Base-by-base conservation (phyloP, 441 rosid genomes). In the Breynia disticha region DNA sequence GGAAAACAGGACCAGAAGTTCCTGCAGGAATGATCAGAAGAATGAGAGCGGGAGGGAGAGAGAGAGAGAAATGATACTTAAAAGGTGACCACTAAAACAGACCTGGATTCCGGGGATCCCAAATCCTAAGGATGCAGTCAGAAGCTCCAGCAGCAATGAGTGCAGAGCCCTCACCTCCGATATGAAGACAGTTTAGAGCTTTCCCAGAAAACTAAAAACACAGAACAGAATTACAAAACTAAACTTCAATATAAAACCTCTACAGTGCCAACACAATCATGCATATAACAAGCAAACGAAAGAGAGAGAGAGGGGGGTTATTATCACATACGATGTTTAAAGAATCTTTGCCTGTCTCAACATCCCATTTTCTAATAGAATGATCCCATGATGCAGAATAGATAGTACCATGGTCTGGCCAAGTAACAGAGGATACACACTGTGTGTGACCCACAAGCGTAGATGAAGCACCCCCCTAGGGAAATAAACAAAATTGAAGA, bases 61-160 rank as follows among this genome's bases (percentile, higher is more conserved):
- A 4, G 44, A 17, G 43, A 55, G 45, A 47, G 35, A 18, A 38
- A 44, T 14, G 32, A 63, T 19, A 53, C 42, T 38, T 7, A 0
- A 9, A 28, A 13, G 19, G 12, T 42, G 28, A 67, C 20, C n/a
- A n/a, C n/a, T n/a, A 51, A 4, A 16, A 56, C 55, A 61, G 14
- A 94, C 97, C 99, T 73, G 96, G 97, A 69, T 85, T 90, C 57
- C 99, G 90, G 60, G 96, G 95, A 77, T 94, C 99, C 97, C 97
- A 94, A 61, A 94, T 74, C 71, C 99, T 82, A 54, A 94, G 87
- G 62, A 84, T 62, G 18, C 95, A 85, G 53, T 90, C 97, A 62
- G 97, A 94, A 51, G 88, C 95, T 37, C 88, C 95, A 43, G 74
- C 95, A 62, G 99, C 95, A 56, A 94, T 71, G 35, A 94, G 94